Evolutionary conservation across 1,284 basidiomycete species (phyloP).

Genomic region (Inonotus hispidus): DNA sequence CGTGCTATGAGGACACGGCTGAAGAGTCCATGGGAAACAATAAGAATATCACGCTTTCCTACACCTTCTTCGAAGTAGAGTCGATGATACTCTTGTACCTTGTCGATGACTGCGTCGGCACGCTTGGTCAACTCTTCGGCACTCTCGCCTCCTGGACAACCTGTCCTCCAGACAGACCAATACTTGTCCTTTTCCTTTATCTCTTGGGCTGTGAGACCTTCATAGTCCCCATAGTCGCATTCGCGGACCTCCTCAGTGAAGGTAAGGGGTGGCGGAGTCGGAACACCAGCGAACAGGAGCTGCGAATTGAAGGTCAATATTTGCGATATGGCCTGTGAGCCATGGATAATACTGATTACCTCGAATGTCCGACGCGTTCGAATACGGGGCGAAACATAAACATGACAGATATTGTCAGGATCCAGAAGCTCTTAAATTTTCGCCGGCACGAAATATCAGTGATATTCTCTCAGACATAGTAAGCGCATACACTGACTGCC

Average conservation of each 20-base stretch:
- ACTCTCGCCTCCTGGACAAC: conserved; percentile 85
- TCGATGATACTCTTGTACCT: conserved; percentile 68
- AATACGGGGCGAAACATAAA: conserved; percentile 77
- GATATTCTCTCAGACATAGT: background rate
- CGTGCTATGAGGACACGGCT: conserved; percentile 78
- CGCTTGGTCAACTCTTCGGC: conserved; percentile 73
- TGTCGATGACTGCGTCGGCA: conserved; percentile 68
- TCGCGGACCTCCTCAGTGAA: conserved; percentile 67
- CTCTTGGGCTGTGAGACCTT: conserved; percentile 72
- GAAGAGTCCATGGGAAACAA: conserved; percentile 82
- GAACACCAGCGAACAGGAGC: conserved; percentile 62
- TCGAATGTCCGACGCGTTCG: conserved; percentile 85
- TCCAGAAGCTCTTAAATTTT: conserved; percentile 63
- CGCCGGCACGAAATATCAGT: background rate
- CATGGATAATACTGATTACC: background rate
- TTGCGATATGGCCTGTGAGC: background rate
- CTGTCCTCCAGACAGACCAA: conserved; percentile 84
- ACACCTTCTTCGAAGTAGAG: conserved; percentile 62
- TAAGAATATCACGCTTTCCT: conserved; percentile 64
- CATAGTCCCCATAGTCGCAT: conserved; percentile 92
- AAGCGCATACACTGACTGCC: conserved; percentile 52
- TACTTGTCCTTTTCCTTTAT: conserved; percentile 62
- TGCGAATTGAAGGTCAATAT: background rate
- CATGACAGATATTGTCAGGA: conserved; percentile 70
- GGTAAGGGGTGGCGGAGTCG: conserved; percentile 45